Conservation (phyloP, 192 early-diverging fungal genomes). For the Spinellus fusiger region DNA sequence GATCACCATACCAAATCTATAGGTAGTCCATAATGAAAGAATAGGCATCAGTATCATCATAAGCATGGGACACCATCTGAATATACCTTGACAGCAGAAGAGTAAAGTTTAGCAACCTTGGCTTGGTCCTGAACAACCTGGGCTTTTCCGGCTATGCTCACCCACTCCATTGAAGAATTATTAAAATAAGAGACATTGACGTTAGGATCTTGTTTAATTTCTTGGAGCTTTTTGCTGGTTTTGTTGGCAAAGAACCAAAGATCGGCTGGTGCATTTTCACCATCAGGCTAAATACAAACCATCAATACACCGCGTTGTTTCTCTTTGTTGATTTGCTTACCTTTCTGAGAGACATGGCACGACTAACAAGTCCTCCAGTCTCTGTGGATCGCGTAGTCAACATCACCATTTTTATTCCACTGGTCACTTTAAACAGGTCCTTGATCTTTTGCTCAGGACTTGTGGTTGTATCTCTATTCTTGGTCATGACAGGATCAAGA, state of each 20-base stretch:
- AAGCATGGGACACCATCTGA: too few species aligned
- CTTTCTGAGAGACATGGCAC: background rate
- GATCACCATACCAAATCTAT: background rate
- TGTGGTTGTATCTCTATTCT: background rate
- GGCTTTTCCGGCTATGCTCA: background rate
- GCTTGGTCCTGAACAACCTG: background rate
- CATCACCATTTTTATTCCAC: background rate
- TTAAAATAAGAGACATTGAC: background rate
- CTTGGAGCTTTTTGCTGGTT: background rate
- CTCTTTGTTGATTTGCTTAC: background rate
- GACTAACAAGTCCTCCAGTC: background rate
- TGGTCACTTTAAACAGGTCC: background rate
- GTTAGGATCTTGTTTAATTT: background rate
- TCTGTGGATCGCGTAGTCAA: background rate
- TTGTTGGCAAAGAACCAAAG: background rate
- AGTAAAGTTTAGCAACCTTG: background rate
- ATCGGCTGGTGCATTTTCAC: background rate
- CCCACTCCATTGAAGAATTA: background rate
- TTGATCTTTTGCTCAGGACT: background rate
- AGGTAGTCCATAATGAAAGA: too few species aligned
- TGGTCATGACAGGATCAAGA: background rate
- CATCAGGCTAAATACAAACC: background rate
- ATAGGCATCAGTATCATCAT: too few species aligned
- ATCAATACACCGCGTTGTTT: too few species aligned
- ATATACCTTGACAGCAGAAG: background rate